Base-by-base conservation (phyloP, 1,284 basidiomycete species). In the Schizophyllum commune region DNA sequence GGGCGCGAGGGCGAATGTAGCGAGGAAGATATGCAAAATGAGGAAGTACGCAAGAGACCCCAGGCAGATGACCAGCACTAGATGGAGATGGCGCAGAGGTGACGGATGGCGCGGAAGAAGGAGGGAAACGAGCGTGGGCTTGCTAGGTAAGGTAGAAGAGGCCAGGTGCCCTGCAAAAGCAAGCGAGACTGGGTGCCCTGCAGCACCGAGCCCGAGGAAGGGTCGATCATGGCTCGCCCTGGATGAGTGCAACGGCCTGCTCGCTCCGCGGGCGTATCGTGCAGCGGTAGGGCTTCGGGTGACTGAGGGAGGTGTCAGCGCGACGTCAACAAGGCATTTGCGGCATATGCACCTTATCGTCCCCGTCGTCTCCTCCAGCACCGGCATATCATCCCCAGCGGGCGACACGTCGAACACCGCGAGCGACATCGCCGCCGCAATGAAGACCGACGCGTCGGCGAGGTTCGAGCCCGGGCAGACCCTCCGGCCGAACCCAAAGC, bases 301-400 rank as follows among this genome's bases (percentile, higher is more conserved):
- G 83, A 66, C 85, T 88, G 63, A 52, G 54, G 60, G 9, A 47
- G 22, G 19, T 6, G 22, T 60, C 34, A 27, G 7, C 55, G 15
- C 55, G n/a, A n/a, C n/a, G n/a, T n/a, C n/a, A n/a, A n/a, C n/a
- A n/a, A n/a, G n/a, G n/a, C n/a, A n/a, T n/a, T n/a, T n/a, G n/a
- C n/a, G n/a, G n/a, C n/a, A n/a, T n/a, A n/a, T n/a, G n/a, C n/a
- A 80, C 83, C 83, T 85, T 64, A 85, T 85, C 0, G 83, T 84
- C 17, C 83, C 83, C 21, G 78, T 77, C 4, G 82, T 82, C 52
- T 78, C 78, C 15, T 81, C 81, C 39, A 82, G 71, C 33, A 82
- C 74, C 13, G 83, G 83, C 56, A 74, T 65, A 8, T 78, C 79
- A 52, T 80, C 74, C 63, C 79, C 76, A 32, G 79, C 68, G 32